Percentiles rank a stretch among this genome's conserved stretches.
Conservation (phyloP, 768 basidiomycete species). For the Leucocoprinus birnbaumii region DNA sequence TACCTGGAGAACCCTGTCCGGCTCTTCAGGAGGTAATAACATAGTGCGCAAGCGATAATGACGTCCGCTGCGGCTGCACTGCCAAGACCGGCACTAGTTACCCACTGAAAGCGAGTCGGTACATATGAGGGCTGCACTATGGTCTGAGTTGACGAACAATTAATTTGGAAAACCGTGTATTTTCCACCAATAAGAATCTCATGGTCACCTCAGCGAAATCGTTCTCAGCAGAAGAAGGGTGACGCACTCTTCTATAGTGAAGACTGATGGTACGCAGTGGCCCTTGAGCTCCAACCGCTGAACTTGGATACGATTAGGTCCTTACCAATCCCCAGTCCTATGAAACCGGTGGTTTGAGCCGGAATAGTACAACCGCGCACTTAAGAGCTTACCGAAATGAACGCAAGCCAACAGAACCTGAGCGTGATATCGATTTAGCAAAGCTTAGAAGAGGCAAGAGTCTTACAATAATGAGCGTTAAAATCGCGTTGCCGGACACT, state of each 20-base stretch:
- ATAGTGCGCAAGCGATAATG: constrained; percentile 44
- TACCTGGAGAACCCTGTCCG: constrained; percentile 45
- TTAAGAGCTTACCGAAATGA: constrained; percentile 37
- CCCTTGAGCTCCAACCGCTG: not conserved
- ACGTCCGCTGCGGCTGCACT: constrained; percentile 48
- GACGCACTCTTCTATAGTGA: constrained; percentile 42
- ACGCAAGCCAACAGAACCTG: constrained; percentile 38
- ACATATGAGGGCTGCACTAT: constrained; percentile 6
- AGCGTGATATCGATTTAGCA: not conserved
- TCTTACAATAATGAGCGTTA: constrained; percentile 42
- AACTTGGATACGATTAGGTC: constrained; percentile 5
- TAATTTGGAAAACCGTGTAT: constrained; percentile 28
- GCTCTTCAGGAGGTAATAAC: constrained; percentile 43
- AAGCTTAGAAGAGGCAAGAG: not conserved
- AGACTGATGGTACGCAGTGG: constrained; percentile 29
- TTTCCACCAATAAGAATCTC: constrained; percentile 32
- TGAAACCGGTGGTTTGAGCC: not conserved
- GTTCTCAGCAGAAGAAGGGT: not conserved
- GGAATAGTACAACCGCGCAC: not conserved
- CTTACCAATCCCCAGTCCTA: constrained; percentile 41
- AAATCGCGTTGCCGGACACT: constrained; percentile 43
- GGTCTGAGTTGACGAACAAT: constrained; percentile 25
- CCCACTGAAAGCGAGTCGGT: constrained; percentile 52
- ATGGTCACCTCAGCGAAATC: constrained; percentile 12
- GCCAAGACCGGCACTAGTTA: constrained; percentile 44